Evolutionary conservation across 257 asterid genomes (phyloP), one percentile per base, ranked within the genome.

Genomic region (Voacanga thouarsii): DNA sequence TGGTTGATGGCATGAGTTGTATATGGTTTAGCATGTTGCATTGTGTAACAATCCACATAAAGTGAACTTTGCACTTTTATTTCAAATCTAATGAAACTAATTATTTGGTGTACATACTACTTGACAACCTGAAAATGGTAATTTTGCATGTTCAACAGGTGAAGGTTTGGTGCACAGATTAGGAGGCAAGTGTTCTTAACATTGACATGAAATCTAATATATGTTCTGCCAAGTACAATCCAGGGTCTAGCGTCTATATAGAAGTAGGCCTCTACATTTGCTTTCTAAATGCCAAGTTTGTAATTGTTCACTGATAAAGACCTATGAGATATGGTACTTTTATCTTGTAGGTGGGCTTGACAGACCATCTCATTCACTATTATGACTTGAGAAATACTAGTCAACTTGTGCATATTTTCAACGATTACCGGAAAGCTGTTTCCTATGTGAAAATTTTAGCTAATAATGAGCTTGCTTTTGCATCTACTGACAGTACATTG

Each of bases 191-290:
- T 80, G 96, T 86, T 71, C 88, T 88, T 51, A 90, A 87, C 72
- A 90, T 94, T 65, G 96, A 94, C 90, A 94, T 87, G 96, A 94
- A 92, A 81, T 96, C 98, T 75, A 94, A 94, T 84, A 90, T 92
- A 79, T 94, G 97, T 77, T 94, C 98, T 0, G 98, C 92, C 87
- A 94, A 92, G 81, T 94, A 88, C 81, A 94, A 94, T 87, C 97
- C 97, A 41, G 97, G 92, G 85, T 94, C 97, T 71, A 88, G 95
- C 84, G n/a, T 82, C 39, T 87, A 89, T 74, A 69, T 94, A 63
- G 98, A 95, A 71, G 97, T 92, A 84, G 78, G 88, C 77, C 79
- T 44, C 18, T 72, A 10, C 26, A 49, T 68, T 65, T 37, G n/a
- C 71, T 70, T 77, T 69, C 72, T 66, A 19, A 63, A n/a, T 23